Evolutionary conservation across 164 flowering plant genomes (phyloP), one percentile per base, ranked within the genome.

Genomic region (Annona squamosa): DNA sequence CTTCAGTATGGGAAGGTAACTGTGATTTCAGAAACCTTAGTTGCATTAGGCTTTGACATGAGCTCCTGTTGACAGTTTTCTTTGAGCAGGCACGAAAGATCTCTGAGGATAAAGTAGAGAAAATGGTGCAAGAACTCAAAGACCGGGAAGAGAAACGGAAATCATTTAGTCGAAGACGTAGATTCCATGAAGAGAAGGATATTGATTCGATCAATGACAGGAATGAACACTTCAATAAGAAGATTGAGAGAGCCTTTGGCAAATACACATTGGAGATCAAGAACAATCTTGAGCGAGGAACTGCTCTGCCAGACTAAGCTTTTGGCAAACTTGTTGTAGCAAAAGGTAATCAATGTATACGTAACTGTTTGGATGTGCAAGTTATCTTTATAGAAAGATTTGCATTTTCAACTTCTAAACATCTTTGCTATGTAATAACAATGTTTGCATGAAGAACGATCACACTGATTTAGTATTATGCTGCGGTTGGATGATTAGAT

Each of bases 161-260:
- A 9, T 79, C 95, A 70, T 96, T 93, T 78, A 96, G 99, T 79
- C 80, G 97, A 81, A 88, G 98, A 84, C 88, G 99, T 75, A 93
- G 68, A 84, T 93, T 84, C 82, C 94, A 84, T 72, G 99, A 93
- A 65, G 99, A 93, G 80, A 93, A 93, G 84, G 97, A 96, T 76
- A 85, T 96, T 69, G 98, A 96, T 80, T 96, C 99, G 0, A 96
- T 96, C 82, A 96, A 96, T 74, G 99, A 96, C 76, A 91, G 97
- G 19, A 96, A 96, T 76, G 99, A 96, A 79, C 98, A 93, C 77
- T 96, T 96, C 90, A 96, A 93, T 86, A 96, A 96, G 85, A 96
- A 96, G 87, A 96, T 96, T 77, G 99, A 93, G 80, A 83, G 98
- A 71, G 98, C 99, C 56, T 96, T 96, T 79, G 99, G 97, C 48